Evolutionary conservation across 202 grass and related monocot genomes (phyloP), one percentile per base, ranked within the genome.

Genomic region (Elaeis oleifera): DNA sequence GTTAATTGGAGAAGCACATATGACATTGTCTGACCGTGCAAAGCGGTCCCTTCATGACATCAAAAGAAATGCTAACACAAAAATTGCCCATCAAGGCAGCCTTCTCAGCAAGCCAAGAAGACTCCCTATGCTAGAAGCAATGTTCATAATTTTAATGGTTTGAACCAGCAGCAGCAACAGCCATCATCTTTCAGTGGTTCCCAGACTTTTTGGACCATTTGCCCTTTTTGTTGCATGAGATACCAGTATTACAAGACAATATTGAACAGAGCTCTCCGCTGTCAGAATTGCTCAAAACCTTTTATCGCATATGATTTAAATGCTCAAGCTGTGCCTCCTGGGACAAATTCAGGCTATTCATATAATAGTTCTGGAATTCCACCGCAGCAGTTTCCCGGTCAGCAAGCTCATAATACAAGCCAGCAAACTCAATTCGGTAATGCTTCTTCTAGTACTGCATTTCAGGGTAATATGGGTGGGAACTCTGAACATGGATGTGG

Each of bases 1-100:
- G 54, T 79, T 96, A 64, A 85, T 90, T 49, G 67, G 67, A 28
- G 87, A 96, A 87, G 91, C 91, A 39, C 71, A 96, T 66, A 69
- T 73, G 58, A 83, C 74, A 51, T 75, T 96, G 51, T 85, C 76
- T 50, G 91, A 96, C 70, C 61, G 60, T 69, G 63, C 71, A 49
- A 96, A 88, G 73, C 82, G 84, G 27, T 68, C 54, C 61, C 70
- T 78, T 57, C 82, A 96, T 83, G 91, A 88, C 53, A 71, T 85
- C 63, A 96, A 96, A 74, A 88, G 80, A 74, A 90, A 54, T 54
- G 69, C 23, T 52, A 36, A 59, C 59, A 53, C 52, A 24, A 74
- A 51, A 79, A 28, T 31, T 79, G 61, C 63, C 55, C 72, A 18
- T 44, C 36, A 44, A 44, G 36, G 36, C 60, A 16, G 36, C 36